A percentile compares a stretch with the other conserved stretches of the same genome.
phyloP scores from a whole-genome alignment of 2,329 filamentous ascomycete species.

The Microdochium paspali region DNA sequence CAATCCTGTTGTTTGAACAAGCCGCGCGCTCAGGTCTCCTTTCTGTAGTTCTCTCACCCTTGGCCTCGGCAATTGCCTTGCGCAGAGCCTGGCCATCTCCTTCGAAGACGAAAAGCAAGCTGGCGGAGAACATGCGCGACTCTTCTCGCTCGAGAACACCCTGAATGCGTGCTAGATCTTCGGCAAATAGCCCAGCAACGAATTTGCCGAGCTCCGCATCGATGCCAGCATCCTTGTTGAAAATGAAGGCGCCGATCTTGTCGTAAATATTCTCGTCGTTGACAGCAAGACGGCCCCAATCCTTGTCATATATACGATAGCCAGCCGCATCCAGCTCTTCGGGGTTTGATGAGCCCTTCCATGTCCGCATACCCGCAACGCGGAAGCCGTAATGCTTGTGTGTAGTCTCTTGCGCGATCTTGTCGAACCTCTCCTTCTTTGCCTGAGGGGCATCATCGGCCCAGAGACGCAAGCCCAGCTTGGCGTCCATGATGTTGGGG shows the following conservation, averaged over 20 bases:
- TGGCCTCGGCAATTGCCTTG: slow-evolving; percentile 43
- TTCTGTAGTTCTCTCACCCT: slow-evolving; percentile 34
- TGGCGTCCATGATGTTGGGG: slow-evolving; percentile 89
- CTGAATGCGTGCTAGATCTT: slow-evolving; percentile 42
- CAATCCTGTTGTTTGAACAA: slow-evolving; percentile 33
- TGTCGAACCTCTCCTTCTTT: slow-evolving; percentile 51
- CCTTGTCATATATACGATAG: slow-evolving; percentile 53
- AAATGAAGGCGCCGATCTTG: slow-evolving; percentile 47
- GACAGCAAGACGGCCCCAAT: slow-evolving; percentile 46
- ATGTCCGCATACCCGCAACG: slow-evolving; percentile 57
- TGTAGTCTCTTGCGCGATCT: slow-evolving; percentile 49
- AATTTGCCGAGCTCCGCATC: slow-evolving; percentile 46
- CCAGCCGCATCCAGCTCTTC: slow-evolving; percentile 41
- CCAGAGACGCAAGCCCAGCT: slow-evolving; percentile 81
- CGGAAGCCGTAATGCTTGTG: slow-evolving; percentile 52
- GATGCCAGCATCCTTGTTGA: slow-evolving; percentile 47
- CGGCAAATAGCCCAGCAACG: slow-evolving; percentile 42
- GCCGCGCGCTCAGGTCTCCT: slow-evolving; percentile 11
- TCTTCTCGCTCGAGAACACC: slow-evolving; percentile 44
- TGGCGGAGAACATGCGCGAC: slow-evolving; percentile 55
- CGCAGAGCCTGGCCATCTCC: slow-evolving; percentile 48
- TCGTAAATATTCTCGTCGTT: slow-evolving; percentile 43
- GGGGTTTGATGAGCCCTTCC: slow-evolving; percentile 43
- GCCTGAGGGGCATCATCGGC: slow-evolving; percentile 58
- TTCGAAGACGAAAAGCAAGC: slow-evolving; percentile 55